phyloP scores from a whole-genome alignment of 2,329 filamentous ascomycete species.

The Colletotrichum lentis region DNA sequence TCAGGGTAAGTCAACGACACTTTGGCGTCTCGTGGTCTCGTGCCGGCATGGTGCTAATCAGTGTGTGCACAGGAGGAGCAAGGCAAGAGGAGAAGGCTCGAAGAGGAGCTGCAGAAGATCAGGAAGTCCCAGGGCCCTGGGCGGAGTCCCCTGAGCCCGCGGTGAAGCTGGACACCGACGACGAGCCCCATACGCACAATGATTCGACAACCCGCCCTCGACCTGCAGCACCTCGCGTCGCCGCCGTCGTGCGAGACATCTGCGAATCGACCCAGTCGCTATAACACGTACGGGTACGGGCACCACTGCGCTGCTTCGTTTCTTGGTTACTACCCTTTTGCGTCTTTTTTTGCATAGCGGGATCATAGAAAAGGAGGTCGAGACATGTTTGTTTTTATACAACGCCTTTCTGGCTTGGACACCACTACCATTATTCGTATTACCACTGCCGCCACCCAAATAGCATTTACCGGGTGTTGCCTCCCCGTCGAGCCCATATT shows the following conservation, averaged over 20 bases:
- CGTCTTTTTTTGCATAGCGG: constrained; percentile 30
- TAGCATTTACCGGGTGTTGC: background rate
- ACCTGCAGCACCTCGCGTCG: background rate
- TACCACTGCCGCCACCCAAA: background rate
- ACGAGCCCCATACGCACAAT: background rate
- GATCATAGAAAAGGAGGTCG: constrained; percentile 8
- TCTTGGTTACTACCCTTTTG: background rate
- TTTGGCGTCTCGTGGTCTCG: background rate
- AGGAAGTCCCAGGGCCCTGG: constrained; percentile 54
- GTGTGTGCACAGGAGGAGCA: constrained; percentile 57
- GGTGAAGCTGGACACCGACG: constrained; percentile 35
- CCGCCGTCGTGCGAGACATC: background rate
- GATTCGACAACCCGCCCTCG: background rate
- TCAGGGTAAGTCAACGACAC: constrained; percentile 52
- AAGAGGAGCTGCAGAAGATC: constrained; percentile 59
- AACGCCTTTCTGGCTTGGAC: constrained; percentile 13
- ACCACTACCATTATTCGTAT: background rate
- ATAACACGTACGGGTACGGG: constrained; percentile 1
- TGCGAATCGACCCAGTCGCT: background rate
- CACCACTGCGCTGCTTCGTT: background rate
- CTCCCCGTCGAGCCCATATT: background rate
- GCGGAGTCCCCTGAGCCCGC: constrained; percentile 55
- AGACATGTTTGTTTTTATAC: background rate
- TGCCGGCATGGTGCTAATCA: constrained; percentile 43
- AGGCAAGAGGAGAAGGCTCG: constrained; percentile 55